Evolutionary conservation across 306 rosid species (phyloP).

Genomic region (Mimosa bimucronata): DNA sequence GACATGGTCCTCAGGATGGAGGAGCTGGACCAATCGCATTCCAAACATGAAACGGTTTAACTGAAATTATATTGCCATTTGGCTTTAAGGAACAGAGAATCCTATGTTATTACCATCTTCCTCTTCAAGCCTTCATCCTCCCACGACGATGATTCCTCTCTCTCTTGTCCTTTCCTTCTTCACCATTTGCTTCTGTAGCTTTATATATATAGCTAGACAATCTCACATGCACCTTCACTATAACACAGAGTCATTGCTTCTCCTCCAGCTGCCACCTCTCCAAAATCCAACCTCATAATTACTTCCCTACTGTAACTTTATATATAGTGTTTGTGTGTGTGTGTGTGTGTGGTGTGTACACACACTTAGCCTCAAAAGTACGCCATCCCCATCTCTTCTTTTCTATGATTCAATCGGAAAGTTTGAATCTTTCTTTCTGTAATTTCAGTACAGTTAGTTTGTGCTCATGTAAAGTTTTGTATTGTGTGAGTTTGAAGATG

Average conservation of each 20-base stretch:
- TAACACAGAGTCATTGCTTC: conserved; percentile 11
- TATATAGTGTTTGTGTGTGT: neutral
- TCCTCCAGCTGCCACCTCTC: conserved; percentile 25
- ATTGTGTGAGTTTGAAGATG: conserved; percentile 29
- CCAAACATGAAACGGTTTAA: conserved; percentile 13
- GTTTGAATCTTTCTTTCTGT: conserved; percentile 29
- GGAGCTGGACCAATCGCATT: conserved; percentile 36
- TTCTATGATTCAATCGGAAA: conserved; percentile 19
- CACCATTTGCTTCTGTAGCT: neutral
- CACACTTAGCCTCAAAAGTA: conserved; percentile 39
- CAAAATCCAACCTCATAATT: conserved; percentile 2
- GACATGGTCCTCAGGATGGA: conserved; percentile 12
- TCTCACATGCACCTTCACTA: conserved; percentile 36
- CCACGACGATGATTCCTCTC: conserved; percentile 29
- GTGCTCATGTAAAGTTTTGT: neutral
- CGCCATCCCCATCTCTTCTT: conserved; percentile 24
- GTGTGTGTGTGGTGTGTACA: neutral
- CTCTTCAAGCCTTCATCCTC: neutral
- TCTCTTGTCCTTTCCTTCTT: conserved; percentile 19
- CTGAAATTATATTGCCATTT: neutral
- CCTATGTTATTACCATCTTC: conserved; percentile 10
- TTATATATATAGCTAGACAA: conserved; percentile 31
- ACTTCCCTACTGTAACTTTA: neutral
- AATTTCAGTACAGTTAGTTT: neutral
- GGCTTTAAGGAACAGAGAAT: conserved; percentile 27